These are phyloP conservation scores for Coemansia sp. DNA, from an alignment of 192 early-diverging fungal species.

Conservation along the genomic window DNA sequence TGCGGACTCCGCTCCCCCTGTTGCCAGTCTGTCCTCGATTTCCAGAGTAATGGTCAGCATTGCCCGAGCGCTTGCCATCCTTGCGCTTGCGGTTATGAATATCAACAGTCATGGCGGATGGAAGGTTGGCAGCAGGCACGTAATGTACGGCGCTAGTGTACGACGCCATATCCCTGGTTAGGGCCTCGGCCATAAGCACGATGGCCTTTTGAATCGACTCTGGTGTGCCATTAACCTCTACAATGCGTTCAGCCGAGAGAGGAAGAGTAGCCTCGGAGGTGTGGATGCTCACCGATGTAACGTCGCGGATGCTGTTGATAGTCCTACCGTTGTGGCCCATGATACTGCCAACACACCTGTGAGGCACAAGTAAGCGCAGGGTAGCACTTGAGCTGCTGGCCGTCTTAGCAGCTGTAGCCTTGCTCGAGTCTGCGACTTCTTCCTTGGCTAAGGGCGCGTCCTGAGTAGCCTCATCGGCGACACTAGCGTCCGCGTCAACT, in stretches of 20 bases:
- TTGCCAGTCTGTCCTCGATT: constrained; percentile 19
- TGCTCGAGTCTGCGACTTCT: not conserved
- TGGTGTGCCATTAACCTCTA: constrained; percentile 43
- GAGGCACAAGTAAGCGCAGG: constrained; percentile 51
- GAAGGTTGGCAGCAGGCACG: constrained; percentile 48
- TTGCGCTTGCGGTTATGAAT: constrained; percentile 46
- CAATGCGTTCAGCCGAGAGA: constrained; percentile 47
- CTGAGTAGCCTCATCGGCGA: not conserved
- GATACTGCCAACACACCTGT: constrained; percentile 56
- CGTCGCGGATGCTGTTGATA: constrained; percentile 51
- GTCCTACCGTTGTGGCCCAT: constrained; percentile 56
- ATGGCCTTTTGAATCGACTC: constrained; percentile 44
- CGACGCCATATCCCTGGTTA: constrained; percentile 39
- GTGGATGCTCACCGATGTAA: constrained; percentile 43
- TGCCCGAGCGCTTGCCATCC: constrained; percentile 27
- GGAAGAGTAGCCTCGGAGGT: constrained; percentile 50
- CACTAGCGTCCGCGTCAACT: not conserved
- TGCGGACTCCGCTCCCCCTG: constrained; percentile 17
- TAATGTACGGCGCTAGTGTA: constrained; percentile 46
- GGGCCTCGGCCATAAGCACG: constrained; percentile 33
- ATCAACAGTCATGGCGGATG: constrained; percentile 55
- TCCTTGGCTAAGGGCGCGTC: not conserved
- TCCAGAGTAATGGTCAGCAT: constrained; percentile 18
- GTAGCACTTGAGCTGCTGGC: constrained; percentile 10
- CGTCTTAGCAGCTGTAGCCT: not conserved